Base-by-base conservation (phyloP, 495 filamentous ascomycete species). In the Talaromyces liani region DNA sequence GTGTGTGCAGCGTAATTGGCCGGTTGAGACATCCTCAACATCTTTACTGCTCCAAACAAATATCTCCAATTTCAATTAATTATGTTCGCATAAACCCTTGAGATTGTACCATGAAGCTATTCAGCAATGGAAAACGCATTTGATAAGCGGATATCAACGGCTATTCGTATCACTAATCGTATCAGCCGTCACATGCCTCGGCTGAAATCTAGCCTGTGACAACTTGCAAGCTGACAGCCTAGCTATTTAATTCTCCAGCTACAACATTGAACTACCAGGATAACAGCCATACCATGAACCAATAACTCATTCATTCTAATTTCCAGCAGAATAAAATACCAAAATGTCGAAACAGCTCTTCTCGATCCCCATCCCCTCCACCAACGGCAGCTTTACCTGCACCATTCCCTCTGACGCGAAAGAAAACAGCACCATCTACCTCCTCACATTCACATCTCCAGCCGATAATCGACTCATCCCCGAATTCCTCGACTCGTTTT, bases 401-500 rank as follows among this genome's bases (percentile, higher is more conserved):
- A 87, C 86, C 25, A 77, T 80, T 31, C 85, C 85, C 7, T 70
- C 77, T 12, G 74, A 80, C 5, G 60, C 71, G 33, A 61, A 67
- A 9, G 61, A 74, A 12, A 67, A 77, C 39, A 62, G 69, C 63
- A 67, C 69, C 27, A 79, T 91, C 69, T 94, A 94, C 68, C 78
- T 93, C 12, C 79, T 94, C 25, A 90, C 87, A 22, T 90, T 92
- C 72, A 78, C 74, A 34, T 87, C 84, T 1, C 86, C 87, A 0
- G 79, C 83, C 7, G 90, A 93, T 72, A 93, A 92, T 73, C 82
- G 90, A n/a, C 78, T 93, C 18, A 89, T 83, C 0, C 84, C 84
- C 1, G 66, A 76, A 22, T 88, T 91, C 68, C 88, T 85, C 75
- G 75, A 83, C 53, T 79, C 90, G 34, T 66, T 92, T 22, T 68